Conservation (phyloP, 1,139 yeast genomes). For the Geotrichum aggregatum region DNA sequence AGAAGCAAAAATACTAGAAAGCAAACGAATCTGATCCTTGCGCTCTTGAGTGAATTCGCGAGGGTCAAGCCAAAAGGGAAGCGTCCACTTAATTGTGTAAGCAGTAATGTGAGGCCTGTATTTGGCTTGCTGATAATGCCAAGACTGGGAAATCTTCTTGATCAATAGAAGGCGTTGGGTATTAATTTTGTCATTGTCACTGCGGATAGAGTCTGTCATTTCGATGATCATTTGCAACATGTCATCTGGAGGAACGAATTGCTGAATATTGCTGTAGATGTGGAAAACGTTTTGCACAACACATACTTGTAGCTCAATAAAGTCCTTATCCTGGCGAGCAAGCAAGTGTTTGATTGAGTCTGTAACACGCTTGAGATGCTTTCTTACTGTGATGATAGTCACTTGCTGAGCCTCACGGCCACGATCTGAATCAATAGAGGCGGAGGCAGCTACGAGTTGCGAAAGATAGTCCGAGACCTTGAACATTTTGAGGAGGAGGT, state of each 20-base stretch:
- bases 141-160: conserved; percentile 53
- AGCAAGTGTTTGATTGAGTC: conserved; percentile 28
- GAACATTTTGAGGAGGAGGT: conserved; percentile 27
- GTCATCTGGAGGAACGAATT: conserved; percentile 31
- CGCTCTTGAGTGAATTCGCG: conserved; percentile 30
- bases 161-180: conserved; percentile 57
- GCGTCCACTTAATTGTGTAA: conserved; percentile 57
- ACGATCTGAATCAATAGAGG: conserved; percentile 30
- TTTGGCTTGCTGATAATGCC: conserved; percentile 42
- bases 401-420: conserved; percentile 28
- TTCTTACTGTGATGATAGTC: conserved; percentile 24
- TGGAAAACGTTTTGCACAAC: conserved; percentile 27
- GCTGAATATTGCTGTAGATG: conserved; percentile 28
- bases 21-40: conserved; percentile 34
- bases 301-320: conserved; percentile 28
- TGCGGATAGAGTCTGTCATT: conserved; percentile 31
- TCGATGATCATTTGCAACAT: conserved; percentile 32
- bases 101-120: conserved; percentile 48
- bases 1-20: conserved; percentile 36
- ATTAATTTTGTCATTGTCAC: conserved; percentile 44
- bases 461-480: conserved; percentile 32
- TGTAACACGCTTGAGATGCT: conserved; percentile 27
- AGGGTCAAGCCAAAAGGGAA: conserved; percentile 32
- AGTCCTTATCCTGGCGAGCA: conserved; percentile 25
- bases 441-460: conserved; percentile 32